phyloP scores from a whole-genome alignment of 495 filamentous ascomycete species.

The Paragyromitra xinjiangensis region DNA sequence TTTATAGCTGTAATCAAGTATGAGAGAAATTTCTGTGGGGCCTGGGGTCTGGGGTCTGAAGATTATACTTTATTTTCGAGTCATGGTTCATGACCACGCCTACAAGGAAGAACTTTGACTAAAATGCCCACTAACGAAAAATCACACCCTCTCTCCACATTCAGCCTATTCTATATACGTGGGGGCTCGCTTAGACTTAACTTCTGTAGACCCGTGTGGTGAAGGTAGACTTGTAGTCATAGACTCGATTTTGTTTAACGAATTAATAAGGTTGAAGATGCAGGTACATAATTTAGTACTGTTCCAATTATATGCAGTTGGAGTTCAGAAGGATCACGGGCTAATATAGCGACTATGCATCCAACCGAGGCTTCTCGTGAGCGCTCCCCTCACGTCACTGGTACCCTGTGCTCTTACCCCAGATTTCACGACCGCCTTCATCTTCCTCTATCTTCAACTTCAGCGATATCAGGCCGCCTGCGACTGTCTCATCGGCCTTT shows the following conservation, averaged over 20 bases:
- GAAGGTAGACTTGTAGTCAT: too few species aligned
- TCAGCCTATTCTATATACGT: not conserved
- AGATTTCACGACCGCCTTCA: conserved; percentile 33
- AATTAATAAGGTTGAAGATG: not conserved
- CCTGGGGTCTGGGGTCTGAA: not conserved
- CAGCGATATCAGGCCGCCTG: not conserved
- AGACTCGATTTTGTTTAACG: too few species aligned
- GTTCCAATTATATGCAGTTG: too few species aligned
- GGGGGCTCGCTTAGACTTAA: too few species aligned
- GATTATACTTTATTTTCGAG: conserved; percentile 8
- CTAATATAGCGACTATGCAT: not conserved
- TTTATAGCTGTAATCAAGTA: conserved; percentile 9
- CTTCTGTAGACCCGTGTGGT: too few species aligned
- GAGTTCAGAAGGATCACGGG: not conserved
- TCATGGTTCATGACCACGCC: conserved; percentile 7
- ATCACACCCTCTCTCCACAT: not conserved
- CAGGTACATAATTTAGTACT: not conserved
- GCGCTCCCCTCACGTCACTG: conserved; percentile 18
- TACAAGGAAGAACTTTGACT: not conserved
- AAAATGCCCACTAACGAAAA: not conserved
- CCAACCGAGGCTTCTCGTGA: conserved; percentile 23
- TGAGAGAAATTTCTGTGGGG: not conserved
- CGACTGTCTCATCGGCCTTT: not conserved
- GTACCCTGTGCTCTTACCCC: conserved; percentile 18
- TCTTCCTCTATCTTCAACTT: not conserved